Conservation (phyloP, 1,139 yeast genomes). For the Pichia sp. region DNA sequence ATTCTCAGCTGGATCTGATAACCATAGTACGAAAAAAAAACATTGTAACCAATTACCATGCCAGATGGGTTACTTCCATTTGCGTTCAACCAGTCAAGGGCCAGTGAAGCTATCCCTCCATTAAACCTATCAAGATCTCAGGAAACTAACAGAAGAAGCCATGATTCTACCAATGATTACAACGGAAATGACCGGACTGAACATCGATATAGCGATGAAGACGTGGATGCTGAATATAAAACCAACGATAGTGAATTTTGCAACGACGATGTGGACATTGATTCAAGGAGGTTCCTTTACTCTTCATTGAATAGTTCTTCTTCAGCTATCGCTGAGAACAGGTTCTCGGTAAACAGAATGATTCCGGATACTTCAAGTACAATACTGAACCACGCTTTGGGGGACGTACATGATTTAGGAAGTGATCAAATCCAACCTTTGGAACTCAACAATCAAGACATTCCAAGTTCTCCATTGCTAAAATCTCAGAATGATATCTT, state of each 20-base stretch:
- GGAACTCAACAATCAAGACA: conserved; percentile 16
- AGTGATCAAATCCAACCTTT: conserved; percentile 5
- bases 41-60: too few species aligned
- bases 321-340: conserved; percentile 6
- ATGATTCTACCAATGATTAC: not conserved
- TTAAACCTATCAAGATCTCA: not conserved
- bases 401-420: conserved; percentile 1
- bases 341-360: not conserved
- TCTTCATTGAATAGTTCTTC: conserved; percentile 10
- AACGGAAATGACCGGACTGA: too few species aligned
- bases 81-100: conserved; percentile 22
- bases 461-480: conserved; percentile 14
- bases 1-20: too few species aligned
- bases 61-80: conserved; percentile 22
- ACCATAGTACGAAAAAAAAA: too few species aligned
- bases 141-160: not conserved
- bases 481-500: conserved; percentile 4
- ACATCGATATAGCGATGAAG: too few species aligned
- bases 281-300: conserved; percentile 2
- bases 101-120: conserved; percentile 10
- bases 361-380: conserved; percentile 8
- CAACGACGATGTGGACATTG: not conserved
- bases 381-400: not conserved
- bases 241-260: too few species aligned
- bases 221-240: too few species aligned